phyloP scores from a whole-genome alignment of 495 filamentous ascomycete genomes.

The Podospora pseudopauciseta region DNA sequence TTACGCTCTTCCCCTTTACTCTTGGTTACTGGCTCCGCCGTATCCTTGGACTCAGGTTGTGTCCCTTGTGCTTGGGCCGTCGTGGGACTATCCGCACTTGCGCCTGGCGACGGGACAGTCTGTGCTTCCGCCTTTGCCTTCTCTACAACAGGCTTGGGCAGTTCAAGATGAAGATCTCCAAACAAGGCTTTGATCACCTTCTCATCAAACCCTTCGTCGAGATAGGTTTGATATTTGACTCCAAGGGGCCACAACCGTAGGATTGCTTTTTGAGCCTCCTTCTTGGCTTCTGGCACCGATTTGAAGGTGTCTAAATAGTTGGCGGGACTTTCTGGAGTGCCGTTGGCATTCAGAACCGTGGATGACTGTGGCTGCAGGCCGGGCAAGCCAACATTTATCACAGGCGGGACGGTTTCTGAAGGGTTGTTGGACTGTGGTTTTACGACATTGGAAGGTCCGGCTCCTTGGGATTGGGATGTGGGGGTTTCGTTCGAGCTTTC shows the following conservation, averaged over 20 bases:
- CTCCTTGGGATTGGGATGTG: conserved; percentile 11
- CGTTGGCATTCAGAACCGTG: neutral
- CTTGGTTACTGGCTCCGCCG: conserved; percentile 21
- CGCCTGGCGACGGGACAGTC: neutral
- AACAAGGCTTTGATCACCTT: conserved; percentile 61
- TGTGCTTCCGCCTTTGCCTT: neutral
- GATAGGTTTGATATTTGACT: conserved; percentile 63
- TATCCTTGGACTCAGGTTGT: conserved; percentile 10
- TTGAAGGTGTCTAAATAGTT: conserved; percentile 13
- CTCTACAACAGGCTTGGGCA: conserved; percentile 28
- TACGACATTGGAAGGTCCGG: neutral
- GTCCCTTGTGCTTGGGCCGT: neutral
- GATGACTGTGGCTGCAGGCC: conserved; percentile 7
- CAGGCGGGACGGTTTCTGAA: neutral
- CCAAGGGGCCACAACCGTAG: conserved; percentile 59
- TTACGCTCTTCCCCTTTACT: conserved; percentile 65
- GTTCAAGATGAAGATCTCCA: conserved; percentile 57
- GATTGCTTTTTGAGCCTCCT: conserved; percentile 66
- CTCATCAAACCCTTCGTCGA: conserved; percentile 69
- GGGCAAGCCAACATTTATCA: neutral
- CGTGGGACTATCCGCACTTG: neutral
- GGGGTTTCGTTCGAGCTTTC: neutral
- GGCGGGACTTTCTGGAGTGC: conserved; percentile 6
- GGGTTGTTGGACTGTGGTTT: neutral
- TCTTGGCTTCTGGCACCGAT: conserved; percentile 51